phyloP scores from a whole-genome alignment of 1,139 yeast genomes.

The Kodamaea ohmeri region DNA sequence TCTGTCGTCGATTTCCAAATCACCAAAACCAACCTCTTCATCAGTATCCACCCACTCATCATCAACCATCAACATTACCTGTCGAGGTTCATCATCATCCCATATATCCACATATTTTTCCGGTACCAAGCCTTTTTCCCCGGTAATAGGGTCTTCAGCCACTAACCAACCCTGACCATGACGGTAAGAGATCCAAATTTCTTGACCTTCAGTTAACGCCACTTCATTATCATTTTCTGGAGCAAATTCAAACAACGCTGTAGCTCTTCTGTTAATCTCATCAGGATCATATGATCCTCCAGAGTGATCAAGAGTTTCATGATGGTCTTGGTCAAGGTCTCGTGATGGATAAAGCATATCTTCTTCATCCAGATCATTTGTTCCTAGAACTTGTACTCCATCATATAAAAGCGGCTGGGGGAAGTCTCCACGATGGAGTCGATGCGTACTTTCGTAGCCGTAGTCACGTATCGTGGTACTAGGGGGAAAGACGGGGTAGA shows the following conservation, averaged over 20 bases:
- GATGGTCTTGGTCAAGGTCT: conserved; percentile 15
- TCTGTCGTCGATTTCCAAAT: neutral
- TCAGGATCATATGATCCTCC: too few species aligned
- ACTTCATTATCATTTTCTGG: conserved; percentile 96
- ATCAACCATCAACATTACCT: conserved; percentile 26
- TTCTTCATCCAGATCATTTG: conserved; percentile 18
- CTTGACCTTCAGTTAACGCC: conserved; percentile 73
- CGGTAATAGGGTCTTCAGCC: conserved; percentile 76
- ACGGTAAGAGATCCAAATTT: conserved; percentile 80
- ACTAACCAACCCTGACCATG: conserved; percentile 99
- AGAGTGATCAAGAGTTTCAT: too few species aligned
- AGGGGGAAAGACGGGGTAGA: conserved; percentile 18
- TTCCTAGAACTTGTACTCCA: conserved; percentile 14
- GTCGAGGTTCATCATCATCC: conserved; percentile 15
- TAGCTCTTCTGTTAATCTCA: conserved; percentile 55
- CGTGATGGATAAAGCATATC: conserved; percentile 13
- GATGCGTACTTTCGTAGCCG: conserved; percentile 68
- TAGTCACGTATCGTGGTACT: conserved; percentile 64
- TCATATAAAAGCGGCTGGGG: conserved; percentile 17
- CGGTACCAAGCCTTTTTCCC: conserved; percentile 91
- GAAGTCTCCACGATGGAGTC: conserved; percentile 58
- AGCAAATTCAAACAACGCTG: conserved; percentile 83
- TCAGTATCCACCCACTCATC: conserved; percentile 42
- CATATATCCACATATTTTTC: conserved; percentile 79
- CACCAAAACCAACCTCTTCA: conserved; percentile 14